Conservation (phyloP, 176 grass and related monocot species). For the Secale cereale region DNA sequence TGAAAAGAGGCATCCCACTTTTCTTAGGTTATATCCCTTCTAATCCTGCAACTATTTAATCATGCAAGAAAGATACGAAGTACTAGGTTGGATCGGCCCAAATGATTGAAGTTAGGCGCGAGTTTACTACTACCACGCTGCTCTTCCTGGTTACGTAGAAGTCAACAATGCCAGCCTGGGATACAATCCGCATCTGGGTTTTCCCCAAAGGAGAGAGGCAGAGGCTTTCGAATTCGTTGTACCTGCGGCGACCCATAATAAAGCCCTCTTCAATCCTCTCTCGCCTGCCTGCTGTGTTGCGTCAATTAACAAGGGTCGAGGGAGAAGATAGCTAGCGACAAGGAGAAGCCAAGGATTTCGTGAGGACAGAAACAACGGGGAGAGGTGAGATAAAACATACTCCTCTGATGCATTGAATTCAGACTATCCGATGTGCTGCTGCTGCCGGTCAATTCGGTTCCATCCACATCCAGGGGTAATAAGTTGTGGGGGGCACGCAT, state of each 20-base stretch:
- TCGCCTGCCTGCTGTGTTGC: background rate
- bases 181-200: conserved; percentile 8
- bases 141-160: background rate
- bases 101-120: background rate
- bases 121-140: background rate
- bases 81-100: background rate
- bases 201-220: background rate
- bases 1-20: background rate
- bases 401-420: conserved; percentile 13
- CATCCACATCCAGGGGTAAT: too few species aligned
- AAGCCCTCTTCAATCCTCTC: background rate
- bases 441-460: conserved; percentile 18
- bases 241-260: conserved; percentile 21
- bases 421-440: background rate
- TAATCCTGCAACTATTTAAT: too few species aligned
- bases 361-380: background rate
- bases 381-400: conserved; percentile 19
- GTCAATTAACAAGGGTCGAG: conserved; percentile 16
- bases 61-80: background rate
- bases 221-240: background rate
- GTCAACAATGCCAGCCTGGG: conserved; percentile 13
- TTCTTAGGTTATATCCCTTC: too few species aligned
- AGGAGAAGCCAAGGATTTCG: background rate
- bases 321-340: conserved; percentile 15
- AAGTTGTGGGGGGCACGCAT: conserved; percentile 9